Evolutionary conservation across 371 early-diverging fungal genomes (phyloP), one percentile per base, ranked within the genome.

Genomic region (Mortierella sp.): DNA sequence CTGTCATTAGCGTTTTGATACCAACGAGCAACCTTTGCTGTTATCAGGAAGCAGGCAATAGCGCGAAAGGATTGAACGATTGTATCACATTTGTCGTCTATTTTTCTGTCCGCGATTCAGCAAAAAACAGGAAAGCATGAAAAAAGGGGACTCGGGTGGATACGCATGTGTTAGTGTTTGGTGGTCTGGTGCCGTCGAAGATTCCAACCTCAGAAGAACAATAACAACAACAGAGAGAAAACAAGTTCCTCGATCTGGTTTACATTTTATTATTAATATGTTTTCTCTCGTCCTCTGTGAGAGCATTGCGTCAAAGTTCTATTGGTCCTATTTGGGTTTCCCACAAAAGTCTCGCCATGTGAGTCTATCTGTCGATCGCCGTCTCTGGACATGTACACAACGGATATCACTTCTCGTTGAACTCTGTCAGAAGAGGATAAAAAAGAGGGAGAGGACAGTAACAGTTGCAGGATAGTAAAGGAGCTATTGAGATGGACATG

Each of bases 321-420:
- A 65, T 65, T 38, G 65, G 65, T 21, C 24, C 18, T 65, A 35
- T 38, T 21, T 21, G 65, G 65, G 63, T 63, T 65, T 65, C 65
- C 41, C 41, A 32, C 65, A 65, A 65, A 32, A 10, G 21, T 1
- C 7, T 12, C 18, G 38, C 65, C 65, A 65, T 65, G 65, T 65
- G 65, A 41, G 65, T 32, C 44, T 38, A 65, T 21, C 41, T 65
- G 38, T 65, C 65, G 65, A 65, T 65, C 65, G 5, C 7, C 21
- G 16, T 1, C 41, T 63, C 41, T 38, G 38, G 24, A 35, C 65
- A 65, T 38, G 21, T 65, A 38, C 65, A 65, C 38, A 16, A 8
- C 65, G 8, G 56, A n/a, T 56, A 56, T 27, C 11, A 3, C 11
- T 8, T n/a, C n/a, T 56, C 27, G 3, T 10, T 27, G 27, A 51